Conservation (phyloP, 2,329 filamentous ascomycete genomes). For the Biscogniauxia sp. region DNA sequence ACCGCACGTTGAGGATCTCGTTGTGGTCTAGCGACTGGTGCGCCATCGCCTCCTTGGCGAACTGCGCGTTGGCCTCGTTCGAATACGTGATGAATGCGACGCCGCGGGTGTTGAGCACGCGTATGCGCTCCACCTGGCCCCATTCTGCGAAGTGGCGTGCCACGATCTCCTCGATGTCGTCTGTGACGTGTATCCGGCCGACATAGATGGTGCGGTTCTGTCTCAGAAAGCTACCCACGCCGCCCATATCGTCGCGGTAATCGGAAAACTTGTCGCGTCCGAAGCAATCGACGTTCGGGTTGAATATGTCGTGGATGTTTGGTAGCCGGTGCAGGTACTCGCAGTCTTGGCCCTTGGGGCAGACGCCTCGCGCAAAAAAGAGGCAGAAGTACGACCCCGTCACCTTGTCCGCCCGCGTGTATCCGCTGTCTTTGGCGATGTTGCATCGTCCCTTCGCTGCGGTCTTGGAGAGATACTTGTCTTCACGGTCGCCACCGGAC, state of each 20-base stretch:
- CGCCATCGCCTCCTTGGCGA: conserved; percentile 93
- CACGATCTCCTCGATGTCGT: conserved; percentile 96
- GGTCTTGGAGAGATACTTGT: conserved; percentile 81
- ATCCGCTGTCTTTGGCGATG: conserved; percentile 74
- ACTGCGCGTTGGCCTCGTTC: conserved; percentile 86
- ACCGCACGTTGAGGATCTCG: conserved; percentile 92
- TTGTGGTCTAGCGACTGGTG: conserved; percentile 89
- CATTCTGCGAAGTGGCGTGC: conserved; percentile 95
- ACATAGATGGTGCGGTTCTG: conserved; percentile 94
- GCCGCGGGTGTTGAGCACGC: conserved; percentile 83
- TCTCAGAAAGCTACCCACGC: conserved; percentile 88
- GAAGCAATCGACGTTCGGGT: conserved; percentile 93
- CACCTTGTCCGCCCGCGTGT: conserved; percentile 73
- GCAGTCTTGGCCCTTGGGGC: conserved; percentile 88
- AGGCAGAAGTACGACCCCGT: conserved; percentile 88
- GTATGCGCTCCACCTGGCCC: conserved; percentile 85
- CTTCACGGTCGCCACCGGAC: conserved; percentile 91
- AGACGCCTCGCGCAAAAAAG: conserved; percentile 80
- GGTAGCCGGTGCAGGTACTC: conserved; percentile 90
- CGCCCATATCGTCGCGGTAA: conserved; percentile 97
- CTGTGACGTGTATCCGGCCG: conserved; percentile 89
- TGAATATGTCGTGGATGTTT: conserved; percentile 83
- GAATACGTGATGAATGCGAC: conserved; percentile 94
- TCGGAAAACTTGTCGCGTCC: conserved; percentile 89
- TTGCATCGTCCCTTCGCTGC: conserved; percentile 85